phyloP scores from a whole-genome alignment of 352 stramenopile genomes.

The Phytophthora hibernalis region DNA sequence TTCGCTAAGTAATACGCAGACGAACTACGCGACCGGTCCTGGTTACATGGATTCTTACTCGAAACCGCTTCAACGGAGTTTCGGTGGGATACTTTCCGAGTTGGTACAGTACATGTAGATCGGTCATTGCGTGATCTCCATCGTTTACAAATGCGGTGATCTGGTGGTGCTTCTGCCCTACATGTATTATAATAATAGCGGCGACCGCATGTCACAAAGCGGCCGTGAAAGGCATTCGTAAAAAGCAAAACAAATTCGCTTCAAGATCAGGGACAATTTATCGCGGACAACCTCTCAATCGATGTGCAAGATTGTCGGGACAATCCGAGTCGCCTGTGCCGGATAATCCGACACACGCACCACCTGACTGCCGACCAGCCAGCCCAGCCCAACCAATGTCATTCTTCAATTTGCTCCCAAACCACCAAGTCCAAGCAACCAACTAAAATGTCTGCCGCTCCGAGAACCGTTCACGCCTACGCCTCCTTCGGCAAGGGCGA shows the following conservation, averaged over 20 bases:
- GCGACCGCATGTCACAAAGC: not conserved
- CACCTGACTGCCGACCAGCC: too few relatives aligned
- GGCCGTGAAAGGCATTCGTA: not conserved
- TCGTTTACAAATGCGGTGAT: not conserved
- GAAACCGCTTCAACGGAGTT: not conserved
- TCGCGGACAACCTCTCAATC: not conserved
- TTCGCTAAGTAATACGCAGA: constrained; percentile 39
- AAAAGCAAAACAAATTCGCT: not conserved
- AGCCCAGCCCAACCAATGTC: not conserved
- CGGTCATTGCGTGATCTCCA: not conserved
- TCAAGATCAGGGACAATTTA: too few relatives aligned
- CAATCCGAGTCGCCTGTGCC: too few relatives aligned
- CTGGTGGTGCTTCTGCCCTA: not conserved
- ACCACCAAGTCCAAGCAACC: constrained; percentile 7
- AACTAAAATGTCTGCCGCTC: constrained; percentile 21
- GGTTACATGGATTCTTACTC: not conserved
- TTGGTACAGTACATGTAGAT: too few relatives aligned
- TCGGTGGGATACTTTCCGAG: too few relatives aligned
- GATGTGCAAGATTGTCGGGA: not conserved
- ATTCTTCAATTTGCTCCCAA: constrained; percentile 15
- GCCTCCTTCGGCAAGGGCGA: constrained; percentile 45
- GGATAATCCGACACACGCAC: too few relatives aligned
- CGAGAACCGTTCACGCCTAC: constrained; percentile 55
- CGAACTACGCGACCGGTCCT: constrained; percentile 41
- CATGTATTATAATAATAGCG: too few relatives aligned